Percentiles rank a stretch among this genome's conserved stretches.
phyloP scores from a whole-genome alignment of 2,329 filamentous ascomycete species.

The Penicillium sp. region DNA sequence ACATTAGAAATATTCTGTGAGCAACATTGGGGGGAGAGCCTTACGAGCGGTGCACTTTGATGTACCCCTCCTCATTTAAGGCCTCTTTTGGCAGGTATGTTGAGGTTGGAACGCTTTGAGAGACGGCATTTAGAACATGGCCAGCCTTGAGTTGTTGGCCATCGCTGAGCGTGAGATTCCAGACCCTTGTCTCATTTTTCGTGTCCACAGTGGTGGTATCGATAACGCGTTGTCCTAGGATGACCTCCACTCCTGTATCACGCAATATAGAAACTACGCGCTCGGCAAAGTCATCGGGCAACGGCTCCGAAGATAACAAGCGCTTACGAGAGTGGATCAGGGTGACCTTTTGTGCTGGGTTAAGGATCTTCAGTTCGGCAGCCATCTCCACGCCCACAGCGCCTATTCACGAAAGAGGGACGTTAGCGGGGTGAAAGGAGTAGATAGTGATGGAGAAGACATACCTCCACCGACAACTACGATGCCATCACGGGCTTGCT shows the following conservation, averaged over 20 bases:
- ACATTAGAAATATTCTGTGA: background rate
- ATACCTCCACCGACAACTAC: conserved; percentile 70
- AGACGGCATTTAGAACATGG: conserved; percentile 67
- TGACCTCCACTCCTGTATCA: conserved; percentile 56
- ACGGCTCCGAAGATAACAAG: conserved; percentile 69
- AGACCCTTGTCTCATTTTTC: conserved; percentile 14
- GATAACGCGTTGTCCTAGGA: conserved; percentile 27
- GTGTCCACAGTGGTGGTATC: conserved; percentile 20
- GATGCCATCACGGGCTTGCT: conserved; percentile 49
- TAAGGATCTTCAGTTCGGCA: conserved; percentile 67
- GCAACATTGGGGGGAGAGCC: background rate
- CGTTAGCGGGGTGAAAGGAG: background rate
- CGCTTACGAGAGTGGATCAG: conserved; percentile 69
- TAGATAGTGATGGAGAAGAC: background rate
- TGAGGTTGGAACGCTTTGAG: conserved; percentile 60
- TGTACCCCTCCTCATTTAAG: conserved; percentile 63
- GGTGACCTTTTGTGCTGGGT: conserved; percentile 65
- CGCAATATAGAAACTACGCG: conserved; percentile 56
- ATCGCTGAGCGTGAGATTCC: conserved; percentile 57
- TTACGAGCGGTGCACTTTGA: conserved; percentile 57
- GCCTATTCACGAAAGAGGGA: conserved; percentile 37
- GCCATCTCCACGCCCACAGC: conserved; percentile 83
- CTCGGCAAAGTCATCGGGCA: conserved; percentile 66
- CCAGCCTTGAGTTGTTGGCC: conserved; percentile 60
- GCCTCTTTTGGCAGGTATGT: conserved; percentile 58